These are phyloP conservation scores for Lupinus albus DNA, from an alignment of 306 rosid genomes.

Conservation along the genomic window DNA sequence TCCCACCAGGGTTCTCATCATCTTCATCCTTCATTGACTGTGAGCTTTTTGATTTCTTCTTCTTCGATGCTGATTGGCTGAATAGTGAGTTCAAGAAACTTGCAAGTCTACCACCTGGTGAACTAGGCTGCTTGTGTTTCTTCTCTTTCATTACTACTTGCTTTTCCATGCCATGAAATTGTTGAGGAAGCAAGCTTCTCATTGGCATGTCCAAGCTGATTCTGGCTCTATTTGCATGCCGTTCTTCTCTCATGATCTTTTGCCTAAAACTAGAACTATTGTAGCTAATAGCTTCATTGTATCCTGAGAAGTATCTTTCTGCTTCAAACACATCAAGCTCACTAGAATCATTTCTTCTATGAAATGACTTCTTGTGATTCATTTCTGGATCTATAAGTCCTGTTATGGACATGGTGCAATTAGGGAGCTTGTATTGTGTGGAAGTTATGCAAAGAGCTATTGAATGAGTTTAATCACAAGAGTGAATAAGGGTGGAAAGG, in stretches of 20 bases:
- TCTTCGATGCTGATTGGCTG: constrained; percentile 81
- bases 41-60: constrained; percentile 78
- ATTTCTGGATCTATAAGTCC: constrained; percentile 61
- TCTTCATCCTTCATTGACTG: constrained; percentile 79
- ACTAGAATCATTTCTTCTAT: constrained; percentile 68
- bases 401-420: constrained; percentile 67
- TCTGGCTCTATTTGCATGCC: constrained; percentile 58
- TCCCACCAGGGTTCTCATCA: constrained; percentile 70
- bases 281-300: constrained; percentile 58
- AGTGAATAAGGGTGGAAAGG: constrained; percentile 33
- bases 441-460: constrained; percentile 34
- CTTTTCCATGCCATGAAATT: constrained; percentile 53
- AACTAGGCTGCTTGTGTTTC: constrained; percentile 87
- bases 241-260: constrained; percentile 62
- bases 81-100: constrained; percentile 92
- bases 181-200: constrained; percentile 69
- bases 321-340: constrained; percentile 96
- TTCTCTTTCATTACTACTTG: constrained; percentile 61
- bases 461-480: constrained; percentile 34
- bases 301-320: constrained; percentile 84
- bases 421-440: background rate
- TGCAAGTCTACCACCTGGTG: constrained; percentile 93
- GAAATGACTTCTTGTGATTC: constrained; percentile 66
- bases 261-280: constrained; percentile 46
- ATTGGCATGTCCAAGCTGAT: constrained; percentile 92